Evolutionary conservation across 495 filamentous ascomycete genomes (phyloP), one percentile per base, ranked within the genome.

Genomic region (Podospora fimiseda): DNA sequence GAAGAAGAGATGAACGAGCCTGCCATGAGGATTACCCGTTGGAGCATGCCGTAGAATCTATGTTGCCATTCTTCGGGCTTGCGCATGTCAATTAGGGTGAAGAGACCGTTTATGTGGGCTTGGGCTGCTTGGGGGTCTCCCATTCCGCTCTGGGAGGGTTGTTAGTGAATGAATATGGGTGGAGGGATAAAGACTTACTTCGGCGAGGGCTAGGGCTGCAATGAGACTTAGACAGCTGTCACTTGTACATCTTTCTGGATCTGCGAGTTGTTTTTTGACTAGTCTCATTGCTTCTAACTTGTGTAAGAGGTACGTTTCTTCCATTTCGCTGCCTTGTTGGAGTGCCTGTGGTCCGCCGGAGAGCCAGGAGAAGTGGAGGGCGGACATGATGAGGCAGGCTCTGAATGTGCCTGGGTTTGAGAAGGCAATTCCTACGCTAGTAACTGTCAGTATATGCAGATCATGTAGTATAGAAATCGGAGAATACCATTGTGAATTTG

Each of bases 291-390:
- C 58, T 50, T 63, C 58, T 9, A 60, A 40, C 48, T 63, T 63
- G 50, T 59, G 61, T 19, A 53, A 54, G 9, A 60, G 38, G 37
- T 56, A 60, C 39, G 61, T 58, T 44, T 63, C 49, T 38, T 63
- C 55, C 53, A 63, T 59, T 9, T 57, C 46, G 22, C 33, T 48
- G 44, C 11, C 42, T 0, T 30, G 22, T 13, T 14, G 9, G 13
- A 50, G 48, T n/a, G 53, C 50, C 8, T 51, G 45, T 5, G 21
- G 22, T 15, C 8, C n/a, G 43, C 27, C 42, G 1, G 48, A 23
- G 3, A 60, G n/a, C 55, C 58, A 54, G 5, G 61, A 60, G 36
- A 53, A 58, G 50, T 60, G 56, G 20, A 60, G 51, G 1, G 61
- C 58, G 1, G 58, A 50, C 43, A 60, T 46, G 4, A 63, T 50